These are phyloP conservation scores for Albugo candida DNA, from an alignment of 352 stramenopile genomes.

Conservation along the genomic window DNA sequence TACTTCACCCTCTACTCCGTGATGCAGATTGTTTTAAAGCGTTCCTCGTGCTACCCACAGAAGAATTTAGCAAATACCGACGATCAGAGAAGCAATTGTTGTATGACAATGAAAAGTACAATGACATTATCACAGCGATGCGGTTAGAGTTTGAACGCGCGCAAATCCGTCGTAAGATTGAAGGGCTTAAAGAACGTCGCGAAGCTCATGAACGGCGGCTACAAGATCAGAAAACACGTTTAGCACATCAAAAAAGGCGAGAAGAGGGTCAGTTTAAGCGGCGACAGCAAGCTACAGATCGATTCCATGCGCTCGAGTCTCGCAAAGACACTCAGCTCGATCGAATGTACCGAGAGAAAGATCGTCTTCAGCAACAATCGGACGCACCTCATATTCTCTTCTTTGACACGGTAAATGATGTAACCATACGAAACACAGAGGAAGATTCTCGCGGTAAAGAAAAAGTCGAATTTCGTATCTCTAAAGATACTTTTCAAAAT, in stretches of 20 bases:
- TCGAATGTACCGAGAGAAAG: constrained; percentile 63
- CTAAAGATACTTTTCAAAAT: constrained; percentile 73
- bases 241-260: constrained; percentile 45
- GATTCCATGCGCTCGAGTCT: constrained; percentile 62
- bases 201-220: constrained; percentile 55
- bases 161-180: constrained; percentile 68
- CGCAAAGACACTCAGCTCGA: constrained; percentile 64
- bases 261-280: constrained; percentile 50
- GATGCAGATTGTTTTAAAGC: constrained; percentile 67
- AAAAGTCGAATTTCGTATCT: constrained; percentile 80
- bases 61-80: constrained; percentile 55
- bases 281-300: constrained; percentile 41
- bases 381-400: constrained; percentile 64
- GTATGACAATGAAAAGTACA: constrained; percentile 69
- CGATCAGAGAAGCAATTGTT: constrained; percentile 42
- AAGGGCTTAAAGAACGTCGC: constrained; percentile 35
- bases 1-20: constrained; percentile 61
- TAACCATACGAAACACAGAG: constrained; percentile 47
- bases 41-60: constrained; percentile 46
- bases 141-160: constrained; percentile 73
- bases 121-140: constrained; percentile 41
- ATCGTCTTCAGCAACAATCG: constrained; percentile 55
- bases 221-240: constrained; percentile 31
- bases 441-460: constrained; percentile 69
- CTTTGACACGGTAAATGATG: constrained; percentile 61